A percentile compares a stretch with the other conserved stretches of the same genome.
These are phyloP conservation scores for Trichosporon ovoides DNA, from an alignment of 1,284 basidiomycete species.

Conservation along the genomic window DNA sequence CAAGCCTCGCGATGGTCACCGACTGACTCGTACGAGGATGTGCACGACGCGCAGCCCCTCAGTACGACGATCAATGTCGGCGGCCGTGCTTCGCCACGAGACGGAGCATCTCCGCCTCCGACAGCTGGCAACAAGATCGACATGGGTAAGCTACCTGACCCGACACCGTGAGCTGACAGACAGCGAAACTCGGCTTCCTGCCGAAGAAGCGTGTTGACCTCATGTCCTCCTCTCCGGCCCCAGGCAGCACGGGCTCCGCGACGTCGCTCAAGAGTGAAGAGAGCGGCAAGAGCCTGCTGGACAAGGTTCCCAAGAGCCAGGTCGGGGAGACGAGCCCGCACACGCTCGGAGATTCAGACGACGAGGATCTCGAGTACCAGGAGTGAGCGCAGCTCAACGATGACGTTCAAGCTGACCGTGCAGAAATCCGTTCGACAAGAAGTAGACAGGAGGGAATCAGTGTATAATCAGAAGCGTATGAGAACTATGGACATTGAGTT, in stretches of 20 bases:
- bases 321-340: constrained; percentile 25
- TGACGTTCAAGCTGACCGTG: neutral
- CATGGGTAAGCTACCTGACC: constrained; percentile 33
- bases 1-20: constrained; percentile 41
- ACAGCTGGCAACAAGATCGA: constrained; percentile 45
- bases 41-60: constrained; percentile 18
- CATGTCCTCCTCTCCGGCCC: constrained; percentile 32
- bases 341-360: neutral
- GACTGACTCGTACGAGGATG: constrained; percentile 36
- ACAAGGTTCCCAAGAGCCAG: constrained; percentile 43
- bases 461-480: neutral
- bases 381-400: neutral
- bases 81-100: constrained; percentile 1
- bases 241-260: neutral
- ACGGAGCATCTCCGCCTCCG: constrained; percentile 3
- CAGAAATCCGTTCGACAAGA: neutral
- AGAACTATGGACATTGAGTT: too few relatives aligned
- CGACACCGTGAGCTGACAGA: neutral
- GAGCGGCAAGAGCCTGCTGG: constrained; percentile 22
- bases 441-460: neutral
- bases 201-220: constrained; percentile 48
- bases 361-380: neutral
- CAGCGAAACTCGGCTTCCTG: constrained; percentile 48
- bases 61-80: constrained; percentile 17
- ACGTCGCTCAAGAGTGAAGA: neutral